Evolutionary conservation across 2,329 filamentous ascomycete species (phyloP), one percentile per base, ranked within the genome.

Genomic region (Aspergillus phoenicis): DNA sequence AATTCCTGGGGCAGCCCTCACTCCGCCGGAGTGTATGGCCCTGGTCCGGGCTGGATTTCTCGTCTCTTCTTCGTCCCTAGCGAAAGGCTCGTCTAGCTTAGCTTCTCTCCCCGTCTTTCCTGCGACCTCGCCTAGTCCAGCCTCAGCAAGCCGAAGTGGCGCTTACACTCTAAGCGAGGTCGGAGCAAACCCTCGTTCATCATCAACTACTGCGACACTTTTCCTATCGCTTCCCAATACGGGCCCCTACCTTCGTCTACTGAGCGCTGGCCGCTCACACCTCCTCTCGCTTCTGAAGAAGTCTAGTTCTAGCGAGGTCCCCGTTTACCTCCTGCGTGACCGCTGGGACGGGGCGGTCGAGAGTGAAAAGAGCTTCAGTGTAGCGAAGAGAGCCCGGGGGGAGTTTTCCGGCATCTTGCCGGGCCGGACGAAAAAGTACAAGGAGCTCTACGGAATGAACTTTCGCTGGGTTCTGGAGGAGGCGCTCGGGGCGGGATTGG

Each of bases 361-460:
- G 41, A 75, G 75, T 4, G 75, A 78, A 15, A 77, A 73, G 54
- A 74, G 74, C 20, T 77, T 80, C 30, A 79, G 79, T 26, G 70
- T 77, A 47, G 82, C 82, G 30, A 87, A 86, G 70, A 78, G 81
- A 53, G 78, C 80, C 10, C 76, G 85, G 53, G 84, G 86, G 0
- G 85, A 87, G 64, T 85, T 82, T 68, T 75, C 75, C 2, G 85
- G 84, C 0, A 77, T 78, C 5, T 66, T 88, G 45, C 84, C 85
- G 0, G 85, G 85, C 0, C 80, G 82, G 66, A 88, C 86, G 15
- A 87, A 84, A 73, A 87, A 87, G 69, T 89, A 87, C 86, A 86
- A 82, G 68, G 75, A 81, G 11, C 82, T 88, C 48, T 83, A 83
- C 64, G 87, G 87, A 0, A 73, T 88, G 74, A 75, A 77, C 26